phyloP scores from a whole-genome alignment of 495 filamentous ascomycete genomes.

The Lasiosphaeris hirsuta region DNA sequence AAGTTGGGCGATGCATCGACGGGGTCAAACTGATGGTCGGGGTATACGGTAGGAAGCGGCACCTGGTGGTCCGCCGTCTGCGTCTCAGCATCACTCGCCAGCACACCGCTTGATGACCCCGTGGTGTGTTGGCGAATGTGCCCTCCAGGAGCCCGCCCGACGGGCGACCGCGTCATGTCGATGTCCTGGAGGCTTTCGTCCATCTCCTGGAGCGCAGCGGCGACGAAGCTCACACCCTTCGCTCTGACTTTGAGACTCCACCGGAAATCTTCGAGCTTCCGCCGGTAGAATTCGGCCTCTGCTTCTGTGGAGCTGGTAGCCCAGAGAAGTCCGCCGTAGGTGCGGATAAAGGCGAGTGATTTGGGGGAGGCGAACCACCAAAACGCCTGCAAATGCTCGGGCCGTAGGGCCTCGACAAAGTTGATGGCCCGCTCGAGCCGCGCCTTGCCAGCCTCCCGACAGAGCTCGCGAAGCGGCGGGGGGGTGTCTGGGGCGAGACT shows the following conservation, averaged over 20 bases:
- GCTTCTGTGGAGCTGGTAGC: constrained; percentile 62
- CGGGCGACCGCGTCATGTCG: constrained; percentile 22
- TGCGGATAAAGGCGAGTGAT: constrained; percentile 61
- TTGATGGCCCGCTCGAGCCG: constrained; percentile 55
- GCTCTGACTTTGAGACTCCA: constrained; percentile 59
- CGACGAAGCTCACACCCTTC: constrained; percentile 27
- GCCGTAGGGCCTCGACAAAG: constrained; percentile 54
- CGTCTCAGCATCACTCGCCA: too few relatives aligned
- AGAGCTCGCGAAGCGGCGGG: constrained; percentile 64
- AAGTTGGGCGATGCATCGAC: too few relatives aligned
- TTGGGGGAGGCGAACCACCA: constrained; percentile 62
- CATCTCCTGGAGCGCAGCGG: constrained; percentile 25
- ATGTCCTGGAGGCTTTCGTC: constrained; percentile 29
- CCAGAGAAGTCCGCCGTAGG: constrained; percentile 63
- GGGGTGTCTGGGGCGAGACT: constrained; percentile 42
- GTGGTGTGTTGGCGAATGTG: not conserved
- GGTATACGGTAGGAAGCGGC: too few relatives aligned
- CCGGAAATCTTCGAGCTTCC: constrained; percentile 65
- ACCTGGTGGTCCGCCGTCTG: too few relatives aligned
- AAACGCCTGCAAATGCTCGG: constrained; percentile 58
- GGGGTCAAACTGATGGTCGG: too few relatives aligned
- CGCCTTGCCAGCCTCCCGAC: constrained; percentile 66
- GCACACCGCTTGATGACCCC: not conserved
- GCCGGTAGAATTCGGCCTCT: constrained; percentile 76
- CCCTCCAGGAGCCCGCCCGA: constrained; percentile 1